Evolutionary conservation across 2,329 filamentous ascomycete genomes (phyloP), one percentile per base, ranked within the genome.

Genomic region (Monilinia aucupariae): DNA sequence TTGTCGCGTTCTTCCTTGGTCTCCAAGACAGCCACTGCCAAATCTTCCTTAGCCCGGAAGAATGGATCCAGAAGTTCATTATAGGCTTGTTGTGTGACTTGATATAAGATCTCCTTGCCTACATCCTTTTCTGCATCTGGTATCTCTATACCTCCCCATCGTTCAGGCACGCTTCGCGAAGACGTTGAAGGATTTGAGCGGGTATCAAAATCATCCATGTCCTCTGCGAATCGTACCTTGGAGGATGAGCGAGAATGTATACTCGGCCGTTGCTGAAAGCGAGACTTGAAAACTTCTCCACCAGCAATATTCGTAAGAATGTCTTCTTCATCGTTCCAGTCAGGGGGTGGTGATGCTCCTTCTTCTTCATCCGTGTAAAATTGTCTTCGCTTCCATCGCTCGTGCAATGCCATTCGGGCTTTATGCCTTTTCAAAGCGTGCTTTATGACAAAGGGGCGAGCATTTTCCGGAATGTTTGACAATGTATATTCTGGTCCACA

Each of bases 331-430:
- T 82, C 79, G 27, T 81, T 78, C 79, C 87, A 92, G 32, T 83
- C 85, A 8, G 82, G 78, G 0, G 88, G 88, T 2, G 83, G 79
- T n/a, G 75, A 73, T 12, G 84, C 82, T 2, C 91, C 91, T 74
- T 96, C 91, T 76, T 96, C 91, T 74, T 92, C 88, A 64, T 96
- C 91, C 0, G 91, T 82, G 70, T 94, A 96, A 70, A 94, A 96
- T 47, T 87, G 85, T 52, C 91, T 82, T 64, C 89, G 82, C 70
- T 83, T 84, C 90, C 90, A 94, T 56, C 90, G 82, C 61, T 92
- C 85, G 69, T 88, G 81, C 43, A 91, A 78, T 22, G 69, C 64
- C 34, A 64, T 64, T 45, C 71, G 66, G 22, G 70, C 65, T 25
- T 64, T 63, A 41, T 69, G 66, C 43, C 71, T 68, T 32, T 67